phyloP scores from a whole-genome alignment of 148 eudicot species.

The Persicaria maculosa region DNA sequence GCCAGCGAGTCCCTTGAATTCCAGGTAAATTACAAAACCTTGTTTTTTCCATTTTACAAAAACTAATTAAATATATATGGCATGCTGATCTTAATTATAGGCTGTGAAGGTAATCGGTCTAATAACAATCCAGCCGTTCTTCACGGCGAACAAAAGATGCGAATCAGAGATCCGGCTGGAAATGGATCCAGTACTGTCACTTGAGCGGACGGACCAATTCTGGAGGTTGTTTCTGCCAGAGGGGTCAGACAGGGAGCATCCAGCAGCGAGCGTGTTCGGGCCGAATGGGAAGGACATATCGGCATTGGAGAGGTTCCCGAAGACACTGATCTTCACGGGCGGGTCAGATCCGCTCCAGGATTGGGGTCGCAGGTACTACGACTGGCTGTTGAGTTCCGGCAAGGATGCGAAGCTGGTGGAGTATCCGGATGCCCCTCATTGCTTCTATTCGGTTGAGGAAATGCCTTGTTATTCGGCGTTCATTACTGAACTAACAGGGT shows the following conservation, averaged over 20 bases:
- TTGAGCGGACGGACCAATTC: constrained; percentile 21
- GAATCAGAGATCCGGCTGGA: constrained; percentile 25
- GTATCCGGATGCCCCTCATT: constrained; percentile 26
- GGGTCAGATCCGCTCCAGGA: constrained; percentile 40
- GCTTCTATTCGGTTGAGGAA: constrained; percentile 21
- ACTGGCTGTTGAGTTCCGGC: constrained; percentile 23
- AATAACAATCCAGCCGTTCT: constrained; percentile 34
- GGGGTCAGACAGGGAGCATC: constrained; percentile 36
- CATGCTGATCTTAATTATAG: not conserved
- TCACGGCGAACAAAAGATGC: constrained; percentile 31
- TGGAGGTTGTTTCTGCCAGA: constrained; percentile 39
- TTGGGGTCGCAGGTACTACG: constrained; percentile 26
- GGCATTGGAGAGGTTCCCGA: constrained; percentile 20
- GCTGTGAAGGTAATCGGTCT: constrained; percentile 24
- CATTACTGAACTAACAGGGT: constrained; percentile 1
- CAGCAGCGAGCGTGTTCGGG: constrained; percentile 19
- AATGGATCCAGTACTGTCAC: constrained; percentile 2
- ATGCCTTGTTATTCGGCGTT: constrained; percentile 16
- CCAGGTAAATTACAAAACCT: not conserved
- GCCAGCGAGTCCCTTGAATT: not conserved
- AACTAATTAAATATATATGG: no score
- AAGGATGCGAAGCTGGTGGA: constrained; percentile 34
- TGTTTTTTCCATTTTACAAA: no score
- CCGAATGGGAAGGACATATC: constrained; percentile 14
- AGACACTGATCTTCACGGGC: constrained; percentile 24